These are phyloP conservation scores for Xylariaceae sp. DNA, from an alignment of 2,329 filamentous ascomycete genomes.

Conservation along the genomic window DNA sequence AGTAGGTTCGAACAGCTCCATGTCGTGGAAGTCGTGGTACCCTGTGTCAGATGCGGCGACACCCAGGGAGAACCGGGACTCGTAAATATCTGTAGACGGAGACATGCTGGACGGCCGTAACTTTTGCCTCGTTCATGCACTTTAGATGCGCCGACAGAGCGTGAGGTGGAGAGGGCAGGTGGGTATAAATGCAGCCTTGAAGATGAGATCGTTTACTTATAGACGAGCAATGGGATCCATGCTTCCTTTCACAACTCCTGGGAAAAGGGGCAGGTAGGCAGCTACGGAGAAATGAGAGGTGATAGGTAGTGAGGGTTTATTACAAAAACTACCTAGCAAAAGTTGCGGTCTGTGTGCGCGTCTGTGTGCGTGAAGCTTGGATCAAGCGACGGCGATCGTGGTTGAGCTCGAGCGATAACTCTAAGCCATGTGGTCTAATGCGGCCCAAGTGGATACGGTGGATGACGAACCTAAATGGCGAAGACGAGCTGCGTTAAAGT, in stretches of 20 bases:
- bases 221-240: neutral
- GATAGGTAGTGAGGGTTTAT: constrained; percentile 10
- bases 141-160: neutral
- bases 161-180: neutral
- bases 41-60: constrained; percentile 46
- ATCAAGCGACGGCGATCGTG: constrained; percentile 7
- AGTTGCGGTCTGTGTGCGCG: constrained; percentile 17
- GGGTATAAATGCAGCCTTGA: neutral
- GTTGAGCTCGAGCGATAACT: neutral
- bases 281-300: neutral
- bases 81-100: constrained; percentile 23
- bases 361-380: constrained; percentile 6
- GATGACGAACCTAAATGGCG: neutral
- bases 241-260: neutral
- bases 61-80: constrained; percentile 35
- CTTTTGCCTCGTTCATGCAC: neutral
- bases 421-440: neutral
- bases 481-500: neutral
- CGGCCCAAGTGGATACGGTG: neutral
- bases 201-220: neutral
- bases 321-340: constrained; percentile 3
- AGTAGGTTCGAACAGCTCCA: constrained; percentile 44
- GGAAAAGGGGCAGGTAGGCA: neutral
- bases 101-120: constrained; percentile 23
- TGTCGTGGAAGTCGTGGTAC: constrained; percentile 53